Conservation (phyloP, 345 rosid species). For the Conringia planisiliqua region DNA sequence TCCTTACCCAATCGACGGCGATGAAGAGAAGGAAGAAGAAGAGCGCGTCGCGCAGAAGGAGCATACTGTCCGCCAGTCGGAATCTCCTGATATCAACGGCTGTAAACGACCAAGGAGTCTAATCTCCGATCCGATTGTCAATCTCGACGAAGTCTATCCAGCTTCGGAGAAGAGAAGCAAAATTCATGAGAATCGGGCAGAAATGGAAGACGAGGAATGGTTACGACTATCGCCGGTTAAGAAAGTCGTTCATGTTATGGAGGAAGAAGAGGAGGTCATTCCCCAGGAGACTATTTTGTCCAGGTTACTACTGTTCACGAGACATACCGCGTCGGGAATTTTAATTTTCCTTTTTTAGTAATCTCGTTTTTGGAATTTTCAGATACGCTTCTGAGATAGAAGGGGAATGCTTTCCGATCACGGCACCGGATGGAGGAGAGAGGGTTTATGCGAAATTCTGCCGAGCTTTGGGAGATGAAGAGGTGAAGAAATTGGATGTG, state of each 20-base stretch:
- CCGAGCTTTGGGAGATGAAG: slow-evolving; percentile 42
- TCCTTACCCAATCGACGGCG: slow-evolving; percentile 28
- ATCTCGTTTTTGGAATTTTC: background rate
- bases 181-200: slow-evolving; percentile 17
- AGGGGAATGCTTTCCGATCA: slow-evolving; percentile 81
- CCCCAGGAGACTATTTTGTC: slow-evolving; percentile 54
- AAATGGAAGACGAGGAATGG: slow-evolving; percentile 56
- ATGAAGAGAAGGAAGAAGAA: slow-evolving; percentile 27
- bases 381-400: slow-evolving; percentile 64
- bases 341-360: background rate
- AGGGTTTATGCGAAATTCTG: slow-evolving; percentile 82
- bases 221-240: slow-evolving; percentile 49
- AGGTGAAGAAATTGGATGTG: slow-evolving; percentile 42
- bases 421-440: slow-evolving; percentile 78
- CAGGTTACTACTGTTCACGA: slow-evolving; percentile 30
- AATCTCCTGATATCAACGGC: slow-evolving; percentile 25
- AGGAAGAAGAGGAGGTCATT: slow-evolving; percentile 32
- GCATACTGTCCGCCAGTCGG: slow-evolving; percentile 14
- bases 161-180: slow-evolving; percentile 55
- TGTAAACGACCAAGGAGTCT: slow-evolving; percentile 51
- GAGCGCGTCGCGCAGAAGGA: slow-evolving; percentile 22
- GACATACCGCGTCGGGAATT: background rate
- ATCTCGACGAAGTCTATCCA: slow-evolving; percentile 13
- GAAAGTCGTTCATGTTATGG: slow-evolving; percentile 17
- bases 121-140: slow-evolving; percentile 24